Base-by-base conservation (phyloP, 1,139 yeast species). In the Diutina sp. region DNA sequence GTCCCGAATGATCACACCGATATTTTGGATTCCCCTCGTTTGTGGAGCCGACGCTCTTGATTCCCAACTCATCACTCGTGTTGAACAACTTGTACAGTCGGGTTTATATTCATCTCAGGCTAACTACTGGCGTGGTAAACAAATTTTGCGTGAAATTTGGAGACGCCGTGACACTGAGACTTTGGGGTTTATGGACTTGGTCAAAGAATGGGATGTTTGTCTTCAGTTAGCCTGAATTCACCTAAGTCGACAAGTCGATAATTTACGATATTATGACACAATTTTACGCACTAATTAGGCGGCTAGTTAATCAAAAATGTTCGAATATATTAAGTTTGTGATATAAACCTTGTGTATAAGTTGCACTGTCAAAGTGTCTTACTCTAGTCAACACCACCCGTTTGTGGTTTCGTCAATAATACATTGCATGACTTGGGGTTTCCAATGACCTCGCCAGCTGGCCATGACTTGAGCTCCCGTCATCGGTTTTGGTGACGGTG, bases 91-190 rank as follows among this genome's bases (percentile, higher is more conserved):
- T 11, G 32, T 50, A 4, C 16, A 7, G 35, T 38, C 41, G 8
- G 18, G 28, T 2, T 7, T 50, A 9, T 50, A 50, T 16, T 8
- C 53, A 25, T 29, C n/a, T 5, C 53, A 50, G 30, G 64, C 66
- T 25, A 78, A 79, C 53, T 74, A 75, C 59, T 81, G 85, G 85
- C 67, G 84, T 52, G 76, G 78, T 1, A 79, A 80, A 60, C 85
- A 81, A 61, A 69, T 80, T 11, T 66, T 80, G 58, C 71, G 71
- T 60, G 85, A 80, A 61, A 71, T 79, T n/a, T 78, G 83, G 80
- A 70, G 76, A 53, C 64, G 81, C 35, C 65, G 78, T 16, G 71
- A 67, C 11, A 66, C 66, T 1, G 81, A 78, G 55, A 72, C 71
- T n/a, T 63, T 64, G 35, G 77, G 79, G 29, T 79, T 82, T 75